Evolutionary conservation across 1,139 yeast species (phyloP), one percentile per base, ranked within the genome.

Genomic region (Cylindricascospora bacillispora): DNA sequence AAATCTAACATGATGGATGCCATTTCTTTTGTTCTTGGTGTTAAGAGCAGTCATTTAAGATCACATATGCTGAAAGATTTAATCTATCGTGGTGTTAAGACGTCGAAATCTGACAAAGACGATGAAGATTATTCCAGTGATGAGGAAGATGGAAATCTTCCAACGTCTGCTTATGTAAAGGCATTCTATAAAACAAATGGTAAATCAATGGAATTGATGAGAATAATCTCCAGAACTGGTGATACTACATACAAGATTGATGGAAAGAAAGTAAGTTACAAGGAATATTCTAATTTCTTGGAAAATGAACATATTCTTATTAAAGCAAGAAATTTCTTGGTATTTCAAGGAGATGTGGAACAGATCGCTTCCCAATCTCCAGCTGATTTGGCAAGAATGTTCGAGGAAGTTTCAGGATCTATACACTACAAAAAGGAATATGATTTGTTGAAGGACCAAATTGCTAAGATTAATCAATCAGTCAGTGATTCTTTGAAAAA

Each of bases 1-100:
- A 89, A 89, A 59, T 81, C 94, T 28, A 89, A 89, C 49, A 78
- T 86, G 86, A 86, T 86, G 97, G 97, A 86, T 54, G 97, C 97
- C 26, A 85, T 86, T 12, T 83, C 95, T 2, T 89, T 89, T 52
- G 98, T 89, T 10, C 64, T 92, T 21, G 99, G 99, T 13, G 74
- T 89, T 30, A 65, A 79, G 44, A 72, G 92, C 12, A 60, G 67
- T 19, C 89, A 81, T 36, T 61, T 92, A 37, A 67, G 99, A 44
- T 82, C 95, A 2, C 62, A 67, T 16, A 72, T 73, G 35, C 57
- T 83, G 44, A 70, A 65, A 33, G 95, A 86, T 43, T 65, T 89
- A 49, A 72, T 89, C 3, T 85, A 85, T 48, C 66, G 95, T 39
- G 93, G 93, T 4, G 59, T 77, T 13, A 43, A 59, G 6, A 30